Evolutionary conservation across 768 basidiomycete genomes (phyloP), one percentile per base, ranked within the genome.

Genomic region (Tricholoma flavovirens): DNA sequence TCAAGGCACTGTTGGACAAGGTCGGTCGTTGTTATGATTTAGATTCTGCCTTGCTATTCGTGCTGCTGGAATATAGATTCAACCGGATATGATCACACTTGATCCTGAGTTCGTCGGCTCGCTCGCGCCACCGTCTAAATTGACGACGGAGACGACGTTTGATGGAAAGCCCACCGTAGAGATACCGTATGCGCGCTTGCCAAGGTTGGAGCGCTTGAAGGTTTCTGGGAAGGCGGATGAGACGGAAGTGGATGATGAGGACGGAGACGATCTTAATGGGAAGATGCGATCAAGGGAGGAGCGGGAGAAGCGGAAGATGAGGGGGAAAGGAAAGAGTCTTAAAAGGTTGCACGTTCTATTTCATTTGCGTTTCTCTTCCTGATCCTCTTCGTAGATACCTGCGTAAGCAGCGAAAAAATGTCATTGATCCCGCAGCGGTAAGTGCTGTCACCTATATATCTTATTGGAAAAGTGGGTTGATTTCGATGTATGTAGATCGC

Each of bases 351-450:
- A 7, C 45, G 7, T 49, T 32, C 17, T 8, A 21, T 29, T 40
- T 15, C n/a, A 49, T 3, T 2, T 11, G n/a, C 30, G 43, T 38
- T 32, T 29, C n/a, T 32, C 21, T 40, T 29, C 36, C 10, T 33
- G 12, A 51, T 42, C 17, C 14, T 50, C 19, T 1, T 46, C 11
- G 24, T 51, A 83, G 81, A 46, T 89, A 84, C 69, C 69, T 97
- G 59, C 80, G 90, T 64, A 97, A 94, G 75, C 90, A 96, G 71
- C 83, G 92, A 68, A 93, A 95, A 77, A 97, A 98, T 65, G 90
- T 98, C 49, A 83, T 98, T 59, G 94, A 98, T 67, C 91, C 92
- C 21, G 78, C 80, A 21, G 78, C 81, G 21, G 88, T 88, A 58
- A 54, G 81, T 74, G 12, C 46, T 26, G 8, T 14, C 38, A 26